These are phyloP conservation scores for Trichoderma aggressivum DNA, from an alignment of 2,329 filamentous ascomycete species.

Conservation along the genomic window DNA sequence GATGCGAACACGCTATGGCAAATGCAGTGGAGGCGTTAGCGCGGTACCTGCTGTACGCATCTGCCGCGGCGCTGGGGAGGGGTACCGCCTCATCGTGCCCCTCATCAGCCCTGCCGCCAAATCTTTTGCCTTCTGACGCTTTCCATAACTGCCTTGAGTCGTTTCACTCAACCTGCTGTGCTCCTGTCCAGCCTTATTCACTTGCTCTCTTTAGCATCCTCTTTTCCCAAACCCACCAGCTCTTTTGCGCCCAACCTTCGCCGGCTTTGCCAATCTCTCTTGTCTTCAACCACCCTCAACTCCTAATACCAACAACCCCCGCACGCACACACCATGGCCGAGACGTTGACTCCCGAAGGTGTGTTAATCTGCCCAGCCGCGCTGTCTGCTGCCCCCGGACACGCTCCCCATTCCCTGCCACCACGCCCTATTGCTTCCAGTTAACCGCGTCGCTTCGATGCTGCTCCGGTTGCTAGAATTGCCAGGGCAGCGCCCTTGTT, in stretches of 20 bases:
- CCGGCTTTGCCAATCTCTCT: neutral
- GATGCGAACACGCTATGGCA: neutral
- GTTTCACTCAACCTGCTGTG: constrained; percentile 6
- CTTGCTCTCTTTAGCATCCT: neutral
- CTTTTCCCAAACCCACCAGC: neutral
- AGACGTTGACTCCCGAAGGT: constrained; percentile 39
- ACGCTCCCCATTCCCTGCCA: neutral
- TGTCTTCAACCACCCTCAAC: neutral
- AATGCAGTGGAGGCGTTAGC: constrained; percentile 13
- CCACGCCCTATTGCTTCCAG: neutral
- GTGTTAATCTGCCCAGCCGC: constrained; percentile 20
- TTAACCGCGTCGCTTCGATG: neutral
- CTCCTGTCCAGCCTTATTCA: constrained; percentile 13
- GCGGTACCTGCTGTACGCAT: constrained; percentile 17
- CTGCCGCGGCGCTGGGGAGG: constrained; percentile 15
- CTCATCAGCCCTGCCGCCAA: constrained; percentile 24
- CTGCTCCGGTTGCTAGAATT: neutral
- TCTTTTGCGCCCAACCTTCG: neutral
- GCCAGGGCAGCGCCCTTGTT: neutral
- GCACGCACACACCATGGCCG: constrained; percentile 25
- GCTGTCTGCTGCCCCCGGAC: neutral
- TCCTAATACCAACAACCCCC: neutral
- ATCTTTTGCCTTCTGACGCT: constrained; percentile 44
- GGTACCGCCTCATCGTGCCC: constrained; percentile 25
- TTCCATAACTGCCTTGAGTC: constrained; percentile 31